Base-by-base conservation (phyloP, 345 rosid species). In the Gossypium herbaceum region DNA sequence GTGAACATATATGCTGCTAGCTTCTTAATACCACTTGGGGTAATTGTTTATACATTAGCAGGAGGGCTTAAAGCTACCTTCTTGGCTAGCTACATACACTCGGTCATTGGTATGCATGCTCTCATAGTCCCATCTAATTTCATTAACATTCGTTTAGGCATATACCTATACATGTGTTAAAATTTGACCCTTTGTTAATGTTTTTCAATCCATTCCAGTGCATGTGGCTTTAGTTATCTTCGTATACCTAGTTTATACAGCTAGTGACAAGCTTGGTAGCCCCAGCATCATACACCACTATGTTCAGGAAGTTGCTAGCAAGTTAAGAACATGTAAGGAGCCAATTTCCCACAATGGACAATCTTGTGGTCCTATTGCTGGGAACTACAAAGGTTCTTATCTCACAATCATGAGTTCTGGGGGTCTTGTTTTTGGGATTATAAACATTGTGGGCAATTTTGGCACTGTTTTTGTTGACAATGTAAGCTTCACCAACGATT, bases 1-100 rank as follows among this genome's bases (percentile, higher is more conserved):
- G 92, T 92, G 19, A 89, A 94, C 76, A 88, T 94, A 27, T 92
- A 88, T 29, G 92, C 92, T 4, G 98, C 98, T 64, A 92, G 97
- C 83, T 94, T 94, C 82, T 85, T 94, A 71, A 92, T 92, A 68
- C 98, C 98, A n/a, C 92, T 94, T 4, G 98, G 98, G 15, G 97
- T 92, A 9, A 81, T 91, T 58, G 86, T 88, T 25, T 92, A 94
- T 77, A 91, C 98, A 16, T 85, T 92, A n/a, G 97, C 98, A 7
- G 97, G 98, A 61, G 98, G 98, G 55, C 89, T 92, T 17, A 89
- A 92, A 82, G 98, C 98, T 63, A 94, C 98, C 44, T 94, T 94
- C 80, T 85, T 94, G 68, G 98, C 98, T 0, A 94, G 98, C 85
- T 94, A 92, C 72, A 91, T 92, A 64, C 98, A 94, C 77, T 94